Evolutionary conservation across 2,329 filamentous ascomycete genomes (phyloP), one percentile per base, ranked within the genome.

Genomic region (Fusarium citri): DNA sequence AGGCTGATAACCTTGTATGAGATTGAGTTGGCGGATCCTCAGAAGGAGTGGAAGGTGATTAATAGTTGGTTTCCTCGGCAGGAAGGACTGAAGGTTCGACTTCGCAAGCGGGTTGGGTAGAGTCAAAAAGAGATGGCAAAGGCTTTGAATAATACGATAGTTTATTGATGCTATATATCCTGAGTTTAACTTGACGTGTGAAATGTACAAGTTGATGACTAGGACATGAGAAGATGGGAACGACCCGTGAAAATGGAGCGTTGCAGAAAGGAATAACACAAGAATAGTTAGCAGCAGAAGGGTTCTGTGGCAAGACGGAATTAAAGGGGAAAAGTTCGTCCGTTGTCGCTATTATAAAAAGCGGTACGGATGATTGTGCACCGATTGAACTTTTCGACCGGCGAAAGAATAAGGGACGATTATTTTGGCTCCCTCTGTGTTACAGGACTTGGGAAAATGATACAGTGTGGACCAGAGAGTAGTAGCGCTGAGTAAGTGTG

Each of bases 1-100:
- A 84, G 81, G 20, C 58, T 84, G n/a, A 79, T 83, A 65, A 74
- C 72, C 6, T 72, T 68, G 48, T 85, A 82, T 58, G 76, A 84
- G 22, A 68, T 77, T 37, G 68, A 75, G 45, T 20, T 76, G 50
- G 64, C 55, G 2, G 66, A 75, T 43, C 60, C 63, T 4, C 47
- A 60, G 8, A 67, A 68, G 50, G 59, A 72, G 25, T 74, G 68
- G 72, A 72, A 69, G 45, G 64, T 74, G 79, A 60, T 47, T 10
- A 70, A 70, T 34, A 68, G 64, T 6, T 72, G 64, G 67, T 72
- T 72, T 28, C 45, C 61, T 4, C 50, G 63, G 11, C 59, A 66
- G n/a, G 63, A 66, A 40, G 63, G 63, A 6, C 9, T 66, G 5
- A 28, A 63, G 20, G 62, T 50, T 15, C 55, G 40, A 30, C 2